Base-by-base conservation (phyloP, 257 asterid species). In the Lantana camara region DNA sequence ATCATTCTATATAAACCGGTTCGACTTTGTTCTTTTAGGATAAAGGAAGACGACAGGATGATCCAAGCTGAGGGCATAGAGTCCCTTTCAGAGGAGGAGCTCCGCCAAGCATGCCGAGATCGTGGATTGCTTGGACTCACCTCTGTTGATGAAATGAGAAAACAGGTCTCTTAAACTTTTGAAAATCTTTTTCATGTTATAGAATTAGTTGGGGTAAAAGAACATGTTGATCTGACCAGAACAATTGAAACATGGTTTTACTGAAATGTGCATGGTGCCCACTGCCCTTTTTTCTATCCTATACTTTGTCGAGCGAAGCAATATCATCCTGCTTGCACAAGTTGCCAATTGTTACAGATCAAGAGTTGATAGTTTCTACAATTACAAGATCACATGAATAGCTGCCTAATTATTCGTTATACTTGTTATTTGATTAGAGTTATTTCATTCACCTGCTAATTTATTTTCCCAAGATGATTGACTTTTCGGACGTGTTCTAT, bases 31-130 rank as follows among this genome's bases (percentile, higher is more conserved):
- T 60, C 63, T 56, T 59, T 40, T 81, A 94, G 99, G 80, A 88
- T 90, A 72, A 94, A 94, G 81, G 63, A 74, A 13, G 99, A 94
- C 67, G 99, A 94, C 67, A 82, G 77, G 64, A 76, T 90, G 90
- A 94, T 94, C 78, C 92, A 84, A 77, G 83, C 89, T 9, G 99
- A 94, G 81, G 99, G 99, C 62, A 74, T 94, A 60, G 95, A 86
- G 22, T 81, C 97, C 67, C 95, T 94, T 69, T 84, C 96, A 14
- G 97, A 94, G 74, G 95, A 89, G 69, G 99, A 94, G 82, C 96
- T 94, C 34, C 96, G 97, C 73, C 95, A 94, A 78, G 97, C 92
- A 67, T 90, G 99, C 59, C 82, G 96, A 65, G 97, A 90, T 71
- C 96, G 99, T 54, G 99, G 99, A 66, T 80, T 94, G 77, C 91